Evolutionary conservation across 2,329 filamentous ascomycete species (phyloP).

Genomic region (Metarhizium rileyi): DNA sequence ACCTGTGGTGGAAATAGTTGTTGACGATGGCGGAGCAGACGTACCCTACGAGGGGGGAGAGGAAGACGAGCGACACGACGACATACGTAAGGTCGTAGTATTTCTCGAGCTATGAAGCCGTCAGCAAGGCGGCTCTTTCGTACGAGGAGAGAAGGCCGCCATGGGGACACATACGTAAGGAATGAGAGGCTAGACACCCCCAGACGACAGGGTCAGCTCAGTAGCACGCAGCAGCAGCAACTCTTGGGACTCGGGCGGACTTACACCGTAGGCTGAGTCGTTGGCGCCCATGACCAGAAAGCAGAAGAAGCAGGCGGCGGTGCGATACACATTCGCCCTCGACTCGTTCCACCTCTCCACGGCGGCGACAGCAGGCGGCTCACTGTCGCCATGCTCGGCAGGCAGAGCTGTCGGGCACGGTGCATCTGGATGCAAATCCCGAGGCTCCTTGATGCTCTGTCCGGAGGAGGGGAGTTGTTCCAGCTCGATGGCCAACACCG

Average conservation of each 20-base stretch:
- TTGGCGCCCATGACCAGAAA: slow-evolving; percentile 50
- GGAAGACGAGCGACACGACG: slow-evolving; percentile 52
- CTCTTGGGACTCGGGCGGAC: too few relatives aligned
- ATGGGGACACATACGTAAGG: slow-evolving; percentile 33
- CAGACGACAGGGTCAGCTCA: neutral
- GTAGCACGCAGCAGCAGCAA: neutral
- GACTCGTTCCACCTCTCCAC: slow-evolving; percentile 40
- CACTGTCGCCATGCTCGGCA: slow-evolving; percentile 2
- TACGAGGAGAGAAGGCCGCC: neutral
- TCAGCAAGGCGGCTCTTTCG: too few relatives aligned
- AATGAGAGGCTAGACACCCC: slow-evolving; percentile 30
- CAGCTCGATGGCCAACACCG: slow-evolving; percentile 1
- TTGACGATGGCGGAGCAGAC: slow-evolving; percentile 50
- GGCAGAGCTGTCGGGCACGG: neutral
- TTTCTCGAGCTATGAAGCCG: slow-evolving; percentile 39
- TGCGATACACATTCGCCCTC: slow-evolving; percentile 35
- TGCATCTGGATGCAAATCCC: neutral
- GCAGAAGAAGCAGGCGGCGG: slow-evolving; percentile 45
- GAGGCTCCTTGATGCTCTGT: neutral
- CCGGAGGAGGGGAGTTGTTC: neutral
- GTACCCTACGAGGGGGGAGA: slow-evolving; percentile 56
- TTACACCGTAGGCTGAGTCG: slow-evolving; percentile 47
- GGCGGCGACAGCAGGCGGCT: slow-evolving; percentile 1
- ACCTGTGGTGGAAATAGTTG: slow-evolving; percentile 46
- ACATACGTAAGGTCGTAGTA: slow-evolving; percentile 53